phyloP scores from a whole-genome alignment of 2,329 filamentous ascomycete genomes.

The Colletotrichum sidae region DNA sequence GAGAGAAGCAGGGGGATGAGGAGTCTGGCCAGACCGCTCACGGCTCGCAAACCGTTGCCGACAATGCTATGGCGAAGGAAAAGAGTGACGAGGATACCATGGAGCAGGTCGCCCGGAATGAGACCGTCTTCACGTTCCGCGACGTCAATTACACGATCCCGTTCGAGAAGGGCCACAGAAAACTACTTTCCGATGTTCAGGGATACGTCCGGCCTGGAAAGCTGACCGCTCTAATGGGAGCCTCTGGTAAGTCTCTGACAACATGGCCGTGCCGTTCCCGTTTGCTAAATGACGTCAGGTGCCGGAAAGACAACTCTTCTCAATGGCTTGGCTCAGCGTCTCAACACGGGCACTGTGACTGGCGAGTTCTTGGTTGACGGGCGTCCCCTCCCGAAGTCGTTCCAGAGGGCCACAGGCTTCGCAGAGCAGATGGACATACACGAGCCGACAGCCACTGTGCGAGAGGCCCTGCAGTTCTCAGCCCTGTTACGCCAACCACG shows the following conservation, averaged over 20 bases:
- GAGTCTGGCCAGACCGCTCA: conserved; percentile 47
- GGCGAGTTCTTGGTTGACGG: conserved; percentile 87
- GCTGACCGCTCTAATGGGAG: conserved; percentile 81
- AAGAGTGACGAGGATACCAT: conserved; percentile 47
- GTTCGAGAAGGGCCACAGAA: conserved; percentile 72
- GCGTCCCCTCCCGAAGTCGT: conserved; percentile 75
- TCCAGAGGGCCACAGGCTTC: conserved; percentile 83
- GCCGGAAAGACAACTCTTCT: conserved; percentile 80
- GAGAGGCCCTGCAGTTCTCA: conserved; percentile 74
- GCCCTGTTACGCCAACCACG: conserved; percentile 72
- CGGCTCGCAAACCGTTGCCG: conserved; percentile 73
- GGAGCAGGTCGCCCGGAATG: conserved; percentile 69
- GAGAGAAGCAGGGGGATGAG: conserved; percentile 62
- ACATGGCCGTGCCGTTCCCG: not conserved
- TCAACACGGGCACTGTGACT: conserved; percentile 79
- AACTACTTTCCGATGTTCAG: conserved; percentile 80
- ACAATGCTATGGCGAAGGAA: conserved; percentile 34
- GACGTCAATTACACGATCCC: conserved; percentile 63
- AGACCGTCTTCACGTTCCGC: conserved; percentile 67
- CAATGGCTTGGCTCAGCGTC: conserved; percentile 79
- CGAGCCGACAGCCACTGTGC: conserved; percentile 73
- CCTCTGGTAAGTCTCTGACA: conserved; percentile 50
- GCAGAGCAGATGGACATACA: conserved; percentile 75
- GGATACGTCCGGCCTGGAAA: conserved; percentile 89
- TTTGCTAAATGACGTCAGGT: conserved; percentile 41